Percentiles rank a stretch among this genome's conserved stretches.
phyloP scores from a whole-genome alignment of 2,329 filamentous ascomycete species.

The Corinectria fuckeliana region DNA sequence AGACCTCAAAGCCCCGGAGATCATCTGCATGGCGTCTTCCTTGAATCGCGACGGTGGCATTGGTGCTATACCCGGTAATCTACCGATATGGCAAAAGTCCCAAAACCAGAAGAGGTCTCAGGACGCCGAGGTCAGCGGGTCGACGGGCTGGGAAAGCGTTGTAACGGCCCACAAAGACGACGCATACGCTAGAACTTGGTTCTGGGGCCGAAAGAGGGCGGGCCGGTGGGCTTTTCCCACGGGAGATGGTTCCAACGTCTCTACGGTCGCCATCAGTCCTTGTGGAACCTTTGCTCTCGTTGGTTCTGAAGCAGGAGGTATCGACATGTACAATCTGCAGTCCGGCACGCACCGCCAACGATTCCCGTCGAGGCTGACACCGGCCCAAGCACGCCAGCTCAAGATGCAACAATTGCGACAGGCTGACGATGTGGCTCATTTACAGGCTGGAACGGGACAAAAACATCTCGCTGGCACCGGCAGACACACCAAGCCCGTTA shows the following conservation, averaged over 20 bases:
- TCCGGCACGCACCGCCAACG: conserved; percentile 87
- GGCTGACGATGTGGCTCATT: conserved; percentile 62
- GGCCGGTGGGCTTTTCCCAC: conserved; percentile 94
- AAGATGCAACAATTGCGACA: conserved; percentile 69
- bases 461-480: conserved; percentile 62
- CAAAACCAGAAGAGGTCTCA: conserved; percentile 66
- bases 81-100: conserved; percentile 83
- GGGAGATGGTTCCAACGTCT: conserved; percentile 80
- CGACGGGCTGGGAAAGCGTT: conserved; percentile 96
- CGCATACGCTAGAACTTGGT: conserved; percentile 89
- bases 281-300: conserved; percentile 95
- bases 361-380: conserved; percentile 81
- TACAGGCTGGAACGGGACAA: conserved; percentile 54
- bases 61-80: conserved; percentile 79
- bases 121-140: conserved; percentile 74
- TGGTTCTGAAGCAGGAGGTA: conserved; percentile 80
- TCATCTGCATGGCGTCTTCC: conserved; percentile 89
- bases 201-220: conserved; percentile 93
- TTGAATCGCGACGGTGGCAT: conserved; percentile 95
- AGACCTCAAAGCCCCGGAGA: conserved; percentile 85
- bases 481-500: conserved; percentile 82
- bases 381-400: conserved; percentile 77
- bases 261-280: conserved; percentile 85
- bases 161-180: conserved; percentile 91
- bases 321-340: conserved; percentile 97